A percentile compares a stretch with the other conserved stretches of the same genome.
Conservation (phyloP, 352 stramenopile genomes). For the Phytopythium delawarense region DNA sequence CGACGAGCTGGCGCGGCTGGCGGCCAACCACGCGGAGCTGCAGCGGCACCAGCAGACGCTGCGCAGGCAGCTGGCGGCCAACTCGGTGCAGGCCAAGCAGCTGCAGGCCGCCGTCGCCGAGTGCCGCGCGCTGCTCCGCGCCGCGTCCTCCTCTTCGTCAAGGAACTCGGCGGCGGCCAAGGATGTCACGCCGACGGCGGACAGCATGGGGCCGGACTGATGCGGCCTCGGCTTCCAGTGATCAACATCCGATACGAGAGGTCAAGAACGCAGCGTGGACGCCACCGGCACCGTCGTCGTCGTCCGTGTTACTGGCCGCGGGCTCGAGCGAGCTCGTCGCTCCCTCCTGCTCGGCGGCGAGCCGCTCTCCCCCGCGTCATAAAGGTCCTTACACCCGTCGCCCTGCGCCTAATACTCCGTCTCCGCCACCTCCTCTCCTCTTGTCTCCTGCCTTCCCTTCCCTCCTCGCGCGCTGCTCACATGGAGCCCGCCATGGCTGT, state of each 20-base stretch:
- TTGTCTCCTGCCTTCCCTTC: neutral
- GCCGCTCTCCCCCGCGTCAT: neutral
- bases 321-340: no score
- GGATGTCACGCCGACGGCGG: neutral
- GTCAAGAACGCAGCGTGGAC: neutral
- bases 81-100: slow-evolving; percentile 36
- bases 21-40: slow-evolving; percentile 59
- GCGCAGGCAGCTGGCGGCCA: slow-evolving; percentile 35
- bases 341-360: neutral
- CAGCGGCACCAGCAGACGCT: slow-evolving; percentile 54
- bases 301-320: neutral
- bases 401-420: neutral
- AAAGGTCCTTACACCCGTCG: neutral
- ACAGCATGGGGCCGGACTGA: neutral
- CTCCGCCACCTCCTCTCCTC: slow-evolving; percentile 1
- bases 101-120: slow-evolving; percentile 35
- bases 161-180: neutral
- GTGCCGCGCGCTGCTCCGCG: slow-evolving; percentile 14
- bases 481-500: slow-evolving; percentile 76
- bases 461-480: slow-evolving; percentile 20
- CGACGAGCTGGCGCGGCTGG: slow-evolving; percentile 45
- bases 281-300: neutral
- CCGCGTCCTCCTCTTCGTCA: neutral
- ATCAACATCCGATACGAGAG: no score
- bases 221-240: no score